Evolutionary conservation across 2,329 filamentous ascomycete genomes (phyloP).

Genomic region (Talaromyces rugulosus): DNA sequence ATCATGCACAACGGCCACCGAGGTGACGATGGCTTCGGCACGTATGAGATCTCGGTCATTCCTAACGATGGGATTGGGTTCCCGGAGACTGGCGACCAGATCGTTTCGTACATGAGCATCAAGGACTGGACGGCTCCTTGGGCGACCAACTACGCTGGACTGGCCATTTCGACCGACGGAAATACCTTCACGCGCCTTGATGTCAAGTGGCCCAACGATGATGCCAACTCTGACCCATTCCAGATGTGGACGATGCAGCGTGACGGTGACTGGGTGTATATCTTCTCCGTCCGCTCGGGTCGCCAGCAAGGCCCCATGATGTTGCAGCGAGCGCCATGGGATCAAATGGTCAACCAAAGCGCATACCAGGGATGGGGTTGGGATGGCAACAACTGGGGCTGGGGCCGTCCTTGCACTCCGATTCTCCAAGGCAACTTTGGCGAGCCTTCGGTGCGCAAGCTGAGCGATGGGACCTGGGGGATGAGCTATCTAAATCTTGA

Average conservation of each 20-base stretch:
- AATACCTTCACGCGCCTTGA: slow-evolving; percentile 10
- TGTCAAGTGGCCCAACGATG: slow-evolving; percentile 5
- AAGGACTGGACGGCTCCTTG: slow-evolving; percentile 11
- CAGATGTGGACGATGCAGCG: slow-evolving; percentile 14
- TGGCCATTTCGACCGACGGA: slow-evolving; percentile 11
- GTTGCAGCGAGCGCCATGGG: slow-evolving; percentile 12
- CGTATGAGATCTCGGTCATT: slow-evolving; percentile 8
- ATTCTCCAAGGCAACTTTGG: slow-evolving; percentile 10
- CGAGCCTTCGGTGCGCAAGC: slow-evolving; percentile 13
- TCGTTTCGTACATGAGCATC: slow-evolving; percentile 13
- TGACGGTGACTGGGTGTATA: slow-evolving; percentile 10
- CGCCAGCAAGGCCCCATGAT: slow-evolving; percentile 12
- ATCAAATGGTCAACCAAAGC: slow-evolving; percentile 7
- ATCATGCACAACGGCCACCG: slow-evolving; percentile 10
- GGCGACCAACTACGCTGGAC: slow-evolving; percentile 12
- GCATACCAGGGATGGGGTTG: slow-evolving; percentile 11
- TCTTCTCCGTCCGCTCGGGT: slow-evolving; percentile 12
- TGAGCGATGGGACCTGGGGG: slow-evolving; percentile 11
- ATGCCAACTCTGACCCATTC: slow-evolving; percentile 10
- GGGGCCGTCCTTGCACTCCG: slow-evolving; percentile 6
- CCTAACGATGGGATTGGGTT: slow-evolving; percentile 12
- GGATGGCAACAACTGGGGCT: slow-evolving; percentile 10
- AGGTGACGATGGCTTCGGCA: slow-evolving; percentile 8
- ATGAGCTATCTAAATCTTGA: slow-evolving; percentile 11
- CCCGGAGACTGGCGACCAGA: slow-evolving; percentile 10